Conservation (phyloP, 768 basidiomycete genomes). For the Podaxis mareebaensis region DNA sequence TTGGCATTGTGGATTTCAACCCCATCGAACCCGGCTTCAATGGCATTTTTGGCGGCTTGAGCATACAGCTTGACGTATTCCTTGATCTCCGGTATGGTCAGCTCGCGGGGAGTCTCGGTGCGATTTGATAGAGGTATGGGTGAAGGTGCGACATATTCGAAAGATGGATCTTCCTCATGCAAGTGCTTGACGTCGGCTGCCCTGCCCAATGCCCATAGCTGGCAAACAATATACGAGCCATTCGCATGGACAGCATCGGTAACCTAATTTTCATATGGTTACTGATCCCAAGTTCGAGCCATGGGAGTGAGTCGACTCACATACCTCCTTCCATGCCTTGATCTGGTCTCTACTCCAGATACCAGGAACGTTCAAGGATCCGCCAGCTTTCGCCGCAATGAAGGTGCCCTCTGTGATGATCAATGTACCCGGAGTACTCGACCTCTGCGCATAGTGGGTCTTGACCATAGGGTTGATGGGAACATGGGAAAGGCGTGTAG, state of each 20-base stretch:
- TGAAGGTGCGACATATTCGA: slow-evolving; percentile 25
- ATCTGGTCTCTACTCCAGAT: slow-evolving; percentile 67
- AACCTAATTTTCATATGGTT: slow-evolving; percentile 35
- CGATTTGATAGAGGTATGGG: background rate
- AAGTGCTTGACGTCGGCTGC: slow-evolving; percentile 25
- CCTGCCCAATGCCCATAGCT: slow-evolving; percentile 59
- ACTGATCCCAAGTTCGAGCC: background rate
- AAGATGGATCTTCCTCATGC: background rate
- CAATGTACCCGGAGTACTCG: slow-evolving; percentile 48
- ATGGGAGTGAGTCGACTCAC: background rate
- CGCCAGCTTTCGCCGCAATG: slow-evolving; percentile 51
- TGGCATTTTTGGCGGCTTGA: slow-evolving; percentile 54
- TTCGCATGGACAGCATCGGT: slow-evolving; percentile 40
- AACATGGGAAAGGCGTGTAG: slow-evolving; percentile 14
- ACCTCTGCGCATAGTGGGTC: slow-evolving; percentile 51
- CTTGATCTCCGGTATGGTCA: slow-evolving; percentile 48
- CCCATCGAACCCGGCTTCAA: slow-evolving; percentile 69
- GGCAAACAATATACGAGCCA: slow-evolving; percentile 46
- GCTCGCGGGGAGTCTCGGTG: slow-evolving; percentile 24
- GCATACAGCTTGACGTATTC: slow-evolving; percentile 53
- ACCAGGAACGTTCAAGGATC: slow-evolving; percentile 54
- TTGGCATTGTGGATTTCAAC: slow-evolving; percentile 45
- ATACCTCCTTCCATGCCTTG: slow-evolving; percentile 52
- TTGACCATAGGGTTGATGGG: slow-evolving; percentile 25
- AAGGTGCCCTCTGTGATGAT: slow-evolving; percentile 60